Conservation (phyloP, 2,329 filamentous ascomycete species). For the Sphaceloma murrayae region DNA sequence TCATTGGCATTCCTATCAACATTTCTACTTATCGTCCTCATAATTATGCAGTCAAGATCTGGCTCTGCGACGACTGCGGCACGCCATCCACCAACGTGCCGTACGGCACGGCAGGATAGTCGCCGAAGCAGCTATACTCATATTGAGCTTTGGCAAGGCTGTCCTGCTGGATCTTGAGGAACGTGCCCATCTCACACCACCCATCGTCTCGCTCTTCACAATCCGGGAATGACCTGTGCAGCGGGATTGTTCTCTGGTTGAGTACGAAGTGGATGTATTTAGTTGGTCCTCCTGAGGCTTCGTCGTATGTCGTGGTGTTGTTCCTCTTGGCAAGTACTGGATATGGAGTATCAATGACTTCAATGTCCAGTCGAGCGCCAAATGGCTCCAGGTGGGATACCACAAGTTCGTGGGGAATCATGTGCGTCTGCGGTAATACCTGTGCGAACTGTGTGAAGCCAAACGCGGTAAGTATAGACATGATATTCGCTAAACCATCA, state of each 20-base stretch:
- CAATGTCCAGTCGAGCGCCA: constrained; percentile 62
- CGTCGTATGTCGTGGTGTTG: constrained; percentile 37
- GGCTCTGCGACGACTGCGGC: constrained; percentile 25
- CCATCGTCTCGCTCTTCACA: constrained; percentile 61
- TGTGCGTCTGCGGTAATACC: constrained; percentile 46
- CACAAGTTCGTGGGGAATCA: constrained; percentile 53
- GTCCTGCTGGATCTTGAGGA: constrained; percentile 52
- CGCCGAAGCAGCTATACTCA: constrained; percentile 56
- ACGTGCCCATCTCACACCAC: constrained; percentile 65
- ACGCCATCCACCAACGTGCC: constrained; percentile 44
- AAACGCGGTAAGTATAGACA: constrained; percentile 61
- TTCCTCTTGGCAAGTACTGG: constrained; percentile 50
- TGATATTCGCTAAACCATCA: constrained; percentile 43
- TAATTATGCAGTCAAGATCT: constrained; percentile 2
- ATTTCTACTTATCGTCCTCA: not conserved
- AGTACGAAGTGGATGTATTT: constrained; percentile 19
- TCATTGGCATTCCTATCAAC: not conserved
- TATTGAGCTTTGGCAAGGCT: constrained; percentile 52
- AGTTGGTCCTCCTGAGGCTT: constrained; percentile 23
- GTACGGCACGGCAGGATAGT: constrained; percentile 42
- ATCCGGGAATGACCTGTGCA: constrained; percentile 55
- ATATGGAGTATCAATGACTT: constrained; percentile 58
- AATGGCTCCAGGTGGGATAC: constrained; percentile 62
- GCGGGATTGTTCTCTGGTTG: constrained; percentile 60
- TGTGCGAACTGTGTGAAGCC: constrained; percentile 60